Percentiles rank a stretch among this genome's conserved stretches.
These are phyloP conservation scores for Ophiostoma quercus DNA, from an alignment of 2,329 filamentous ascomycete species.

Conservation along the genomic window DNA sequence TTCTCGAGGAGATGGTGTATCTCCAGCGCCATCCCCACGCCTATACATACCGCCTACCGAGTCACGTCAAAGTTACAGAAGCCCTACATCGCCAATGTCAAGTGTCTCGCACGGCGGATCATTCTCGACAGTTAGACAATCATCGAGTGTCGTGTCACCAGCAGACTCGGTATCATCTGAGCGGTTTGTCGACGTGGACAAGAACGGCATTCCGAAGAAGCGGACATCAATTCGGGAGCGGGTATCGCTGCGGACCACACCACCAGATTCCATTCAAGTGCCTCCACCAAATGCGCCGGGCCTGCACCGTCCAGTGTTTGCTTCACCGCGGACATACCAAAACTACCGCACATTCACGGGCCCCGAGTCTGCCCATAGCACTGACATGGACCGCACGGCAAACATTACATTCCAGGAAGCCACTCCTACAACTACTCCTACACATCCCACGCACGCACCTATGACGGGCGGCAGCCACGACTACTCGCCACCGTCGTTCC, in stretches of 20 bases:
- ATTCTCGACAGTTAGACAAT: not conserved
- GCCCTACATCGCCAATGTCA: not conserved
- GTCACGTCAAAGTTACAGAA: conserved; percentile 17
- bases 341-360: conserved; percentile 30
- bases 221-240: conserved; percentile 49
- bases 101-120: not conserved
- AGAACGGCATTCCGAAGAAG: conserved; percentile 22
- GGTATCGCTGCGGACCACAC: conserved; percentile 48
- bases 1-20: conserved; percentile 7
- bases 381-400: conserved; percentile 42
- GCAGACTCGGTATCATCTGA: conserved; percentile 19
- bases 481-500: conserved; percentile 38
- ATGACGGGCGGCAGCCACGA: conserved; percentile 26
- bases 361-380: conserved; percentile 46
- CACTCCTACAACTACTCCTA: not conserved
- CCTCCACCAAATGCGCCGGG: conserved; percentile 40
- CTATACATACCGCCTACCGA: conserved; percentile 18
- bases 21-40: conserved; percentile 14
- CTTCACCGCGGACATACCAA: conserved; percentile 33
- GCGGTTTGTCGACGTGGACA: not conserved
- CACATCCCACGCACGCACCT: conserved; percentile 1
- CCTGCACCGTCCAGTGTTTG: conserved; percentile 34
- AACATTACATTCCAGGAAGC: conserved; percentile 17
- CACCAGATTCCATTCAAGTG: conserved; percentile 51
- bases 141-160: conserved; percentile 14